Evolutionary conservation across 139 green algal genomes (phyloP).

Genomic region (Picochlorum costavermella): DNA sequence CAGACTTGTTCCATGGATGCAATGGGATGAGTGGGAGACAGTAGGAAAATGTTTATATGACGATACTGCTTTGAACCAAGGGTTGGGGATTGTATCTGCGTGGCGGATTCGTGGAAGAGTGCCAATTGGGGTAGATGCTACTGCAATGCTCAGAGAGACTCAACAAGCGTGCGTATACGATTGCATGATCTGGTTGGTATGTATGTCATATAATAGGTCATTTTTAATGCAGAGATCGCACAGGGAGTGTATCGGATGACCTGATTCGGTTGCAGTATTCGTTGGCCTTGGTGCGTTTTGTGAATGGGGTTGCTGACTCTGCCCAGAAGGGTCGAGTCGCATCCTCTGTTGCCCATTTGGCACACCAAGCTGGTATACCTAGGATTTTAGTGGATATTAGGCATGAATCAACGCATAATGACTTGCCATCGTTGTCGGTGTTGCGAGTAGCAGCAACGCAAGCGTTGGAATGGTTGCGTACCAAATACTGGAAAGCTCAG

Average conservation of each 20-base stretch:
- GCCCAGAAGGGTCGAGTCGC: constrained; percentile 60
- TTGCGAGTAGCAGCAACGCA: constrained; percentile 48
- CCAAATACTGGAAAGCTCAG: constrained; percentile 63
- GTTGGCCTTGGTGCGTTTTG: constrained; percentile 51
- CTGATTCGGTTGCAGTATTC: constrained; percentile 44
- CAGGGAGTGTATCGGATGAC: constrained; percentile 3
- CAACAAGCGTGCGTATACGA: constrained; percentile 12
- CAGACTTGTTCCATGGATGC: constrained; percentile 51
- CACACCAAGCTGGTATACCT: constrained; percentile 51
- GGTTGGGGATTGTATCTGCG: constrained; percentile 18
- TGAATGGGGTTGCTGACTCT: constrained; percentile 75
- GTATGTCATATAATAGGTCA: neutral
- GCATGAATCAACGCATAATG: constrained; percentile 74
- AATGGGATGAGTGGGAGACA: constrained; percentile 62
- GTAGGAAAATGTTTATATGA: constrained; percentile 38
- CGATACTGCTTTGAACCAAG: neutral
- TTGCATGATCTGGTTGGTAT: neutral
- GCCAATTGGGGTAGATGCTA: constrained; percentile 56
- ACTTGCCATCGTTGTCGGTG: constrained; percentile 58
- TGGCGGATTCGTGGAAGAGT: constrained; percentile 58
- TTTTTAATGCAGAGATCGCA: neutral
- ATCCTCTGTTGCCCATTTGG: constrained; percentile 50
- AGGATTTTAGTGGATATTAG: constrained; percentile 66
- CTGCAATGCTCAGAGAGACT: constrained; percentile 44
- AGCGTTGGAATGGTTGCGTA: constrained; percentile 55